Evolutionary conservation across 2,329 filamentous ascomycete genomes (phyloP).

Genomic region (Myriosclerotinia curreyana): DNA sequence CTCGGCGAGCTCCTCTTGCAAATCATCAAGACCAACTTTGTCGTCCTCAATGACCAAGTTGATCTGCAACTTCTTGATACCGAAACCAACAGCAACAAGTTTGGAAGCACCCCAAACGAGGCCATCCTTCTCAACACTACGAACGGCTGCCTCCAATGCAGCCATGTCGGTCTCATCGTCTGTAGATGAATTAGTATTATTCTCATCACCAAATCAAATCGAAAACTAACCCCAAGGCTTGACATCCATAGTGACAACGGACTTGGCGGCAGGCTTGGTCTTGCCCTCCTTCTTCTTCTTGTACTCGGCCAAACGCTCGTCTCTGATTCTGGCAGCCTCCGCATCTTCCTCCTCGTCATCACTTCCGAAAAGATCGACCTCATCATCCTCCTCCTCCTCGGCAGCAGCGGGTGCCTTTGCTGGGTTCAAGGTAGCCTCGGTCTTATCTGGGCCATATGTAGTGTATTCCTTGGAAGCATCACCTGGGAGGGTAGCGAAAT

Average conservation of each 20-base stretch:
- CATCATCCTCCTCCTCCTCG: conserved; percentile 75
- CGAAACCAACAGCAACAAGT: conserved; percentile 87
- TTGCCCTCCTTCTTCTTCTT: conserved; percentile 95
- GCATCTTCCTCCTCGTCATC: conserved; percentile 93
- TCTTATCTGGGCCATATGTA: conserved; percentile 82
- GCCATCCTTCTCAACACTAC: conserved; percentile 84
- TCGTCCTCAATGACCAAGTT: conserved; percentile 97
- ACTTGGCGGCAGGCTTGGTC: conserved; percentile 91
- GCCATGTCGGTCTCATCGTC: conserved; percentile 94
- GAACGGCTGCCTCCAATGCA: conserved; percentile 75
- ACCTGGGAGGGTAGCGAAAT: conserved; percentile 87
- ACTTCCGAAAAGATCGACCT: conserved; percentile 89
- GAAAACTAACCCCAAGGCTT: conserved; percentile 88
- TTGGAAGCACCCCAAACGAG: conserved; percentile 94
- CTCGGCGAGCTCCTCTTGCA: conserved; percentile 80
- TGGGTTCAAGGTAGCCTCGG: conserved; percentile 77
- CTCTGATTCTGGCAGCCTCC: conserved; percentile 78
- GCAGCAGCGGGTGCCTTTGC: conserved; percentile 73
- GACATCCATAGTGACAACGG: conserved; percentile 89
- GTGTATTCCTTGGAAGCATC: conserved; percentile 87
- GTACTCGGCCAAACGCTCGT: conserved; percentile 90
- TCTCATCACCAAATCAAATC: neutral
- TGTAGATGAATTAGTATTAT: conserved; percentile 38
- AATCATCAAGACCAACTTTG: conserved; percentile 82
- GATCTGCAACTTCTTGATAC: conserved; percentile 99